Conservation (phyloP, 768 basidiomycete genomes). For the Termitomyces sp. region DNA sequence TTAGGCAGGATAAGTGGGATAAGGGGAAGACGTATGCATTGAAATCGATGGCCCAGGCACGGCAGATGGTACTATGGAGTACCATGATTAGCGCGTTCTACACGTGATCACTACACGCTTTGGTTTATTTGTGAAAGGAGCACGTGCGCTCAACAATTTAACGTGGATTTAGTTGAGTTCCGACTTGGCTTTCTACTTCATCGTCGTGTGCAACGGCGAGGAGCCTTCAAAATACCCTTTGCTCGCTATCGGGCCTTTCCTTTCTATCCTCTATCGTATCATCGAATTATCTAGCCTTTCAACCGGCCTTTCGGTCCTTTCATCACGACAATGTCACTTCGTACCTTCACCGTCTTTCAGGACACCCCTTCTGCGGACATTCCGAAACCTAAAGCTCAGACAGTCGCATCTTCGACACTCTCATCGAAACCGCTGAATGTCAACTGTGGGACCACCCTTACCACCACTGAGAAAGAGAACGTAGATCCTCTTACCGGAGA, state of each 20-base stretch:
- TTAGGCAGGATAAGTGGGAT: not conserved
- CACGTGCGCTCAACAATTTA: slow-evolving; percentile 15
- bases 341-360: slow-evolving; percentile 61
- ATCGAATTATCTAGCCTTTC: slow-evolving; percentile 1
- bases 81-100: slow-evolving; percentile 5
- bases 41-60: not conserved
- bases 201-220: slow-evolving; percentile 10
- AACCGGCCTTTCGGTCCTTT: slow-evolving; percentile 1
- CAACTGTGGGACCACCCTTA: slow-evolving; percentile 24
- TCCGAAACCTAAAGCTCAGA: slow-evolving; percentile 23
- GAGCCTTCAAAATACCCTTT: not conserved
- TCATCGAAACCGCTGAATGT: slow-evolving; percentile 13
- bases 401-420: slow-evolving; percentile 22
- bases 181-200: slow-evolving; percentile 13
- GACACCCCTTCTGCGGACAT: slow-evolving; percentile 39
- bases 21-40: not conserved
- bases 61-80: too few species aligned
- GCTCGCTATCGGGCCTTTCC: slow-evolving; percentile 2
- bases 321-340: slow-evolving; percentile 39
- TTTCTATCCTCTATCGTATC: not conserved
- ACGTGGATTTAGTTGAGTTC: slow-evolving; percentile 13
- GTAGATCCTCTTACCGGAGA: slow-evolving; percentile 69
- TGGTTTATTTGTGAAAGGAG: slow-evolving; percentile 7
- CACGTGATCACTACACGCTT: slow-evolving; percentile 7
- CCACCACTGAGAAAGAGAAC: slow-evolving; percentile 69